A percentile compares a stretch with the other conserved stretches of the same genome.
These are phyloP conservation scores for Nicotiana noctiflora DNA, from an alignment of 257 asterid species.

Conservation along the genomic window DNA sequence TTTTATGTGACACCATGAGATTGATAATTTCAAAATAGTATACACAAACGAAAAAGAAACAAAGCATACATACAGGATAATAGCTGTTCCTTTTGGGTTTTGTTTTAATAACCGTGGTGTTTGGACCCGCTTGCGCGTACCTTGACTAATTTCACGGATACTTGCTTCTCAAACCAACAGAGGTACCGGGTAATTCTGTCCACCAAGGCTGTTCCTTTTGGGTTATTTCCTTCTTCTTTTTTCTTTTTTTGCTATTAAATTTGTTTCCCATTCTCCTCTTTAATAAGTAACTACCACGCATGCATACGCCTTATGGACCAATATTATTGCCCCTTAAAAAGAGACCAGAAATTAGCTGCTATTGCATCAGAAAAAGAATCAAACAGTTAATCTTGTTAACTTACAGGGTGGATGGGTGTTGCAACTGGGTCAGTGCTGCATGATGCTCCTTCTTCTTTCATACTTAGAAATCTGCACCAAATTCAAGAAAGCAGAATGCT, in stretches of 20 bases:
- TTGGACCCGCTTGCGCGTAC: too few species aligned
- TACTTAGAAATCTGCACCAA: slow-evolving; percentile 21
- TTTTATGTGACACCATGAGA: background rate
- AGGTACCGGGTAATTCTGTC: too few species aligned
- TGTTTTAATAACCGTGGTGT: too few species aligned
- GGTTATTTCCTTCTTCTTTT: background rate
- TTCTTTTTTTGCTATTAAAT: background rate
- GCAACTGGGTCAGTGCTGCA: slow-evolving; percentile 43
- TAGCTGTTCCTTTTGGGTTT: background rate
- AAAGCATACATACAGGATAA: background rate
- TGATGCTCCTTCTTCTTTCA: slow-evolving; percentile 58
- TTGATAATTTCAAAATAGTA: background rate
- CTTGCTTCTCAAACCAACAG: too few species aligned
- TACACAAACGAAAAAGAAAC: background rate
- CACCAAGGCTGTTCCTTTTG: background rate
- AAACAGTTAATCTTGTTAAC: background rate
- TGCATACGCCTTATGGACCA: background rate
- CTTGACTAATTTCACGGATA: too few species aligned
- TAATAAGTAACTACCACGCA: background rate
- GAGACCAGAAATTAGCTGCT: background rate
- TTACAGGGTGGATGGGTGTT: background rate
- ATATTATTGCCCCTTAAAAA: background rate
- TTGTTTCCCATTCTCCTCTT: background rate
- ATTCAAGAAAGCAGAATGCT: background rate
- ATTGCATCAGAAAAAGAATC: background rate